phyloP scores from a whole-genome alignment of 2,329 filamentous ascomycete genomes.

The Neofusicoccum sp. region DNA sequence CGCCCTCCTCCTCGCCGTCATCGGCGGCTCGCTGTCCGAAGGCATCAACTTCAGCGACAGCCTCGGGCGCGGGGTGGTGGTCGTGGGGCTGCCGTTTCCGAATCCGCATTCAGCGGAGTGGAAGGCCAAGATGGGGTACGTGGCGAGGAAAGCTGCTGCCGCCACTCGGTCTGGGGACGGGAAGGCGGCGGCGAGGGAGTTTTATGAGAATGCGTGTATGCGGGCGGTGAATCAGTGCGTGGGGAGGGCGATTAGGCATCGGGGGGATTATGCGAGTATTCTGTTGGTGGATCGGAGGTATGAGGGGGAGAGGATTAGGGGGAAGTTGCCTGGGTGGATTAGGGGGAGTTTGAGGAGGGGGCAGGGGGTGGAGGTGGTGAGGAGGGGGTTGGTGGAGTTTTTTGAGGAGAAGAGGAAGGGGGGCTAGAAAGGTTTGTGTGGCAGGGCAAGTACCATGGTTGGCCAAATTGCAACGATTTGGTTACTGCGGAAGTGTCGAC shows the following conservation, averaged over 20 bases:
- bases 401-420: constrained; percentile 35
- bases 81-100: constrained; percentile 91
- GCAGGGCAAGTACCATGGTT: too few species aligned
- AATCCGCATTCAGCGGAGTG: constrained; percentile 89
- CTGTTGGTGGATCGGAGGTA: constrained; percentile 83
- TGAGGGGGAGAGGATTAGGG: constrained; percentile 68
- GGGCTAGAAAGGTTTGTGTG: constrained; percentile 49
- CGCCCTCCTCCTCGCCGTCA: constrained; percentile 83
- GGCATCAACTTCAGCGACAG: constrained; percentile 97
- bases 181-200: constrained; percentile 65
- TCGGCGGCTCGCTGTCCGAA: constrained; percentile 93
- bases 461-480: too few species aligned
- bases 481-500: too few species aligned
- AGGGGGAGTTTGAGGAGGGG: constrained; percentile 60
- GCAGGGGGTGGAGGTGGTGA: constrained; percentile 50
- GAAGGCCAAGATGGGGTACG: constrained; percentile 87
- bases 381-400: constrained; percentile 37
- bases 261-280: constrained; percentile 86
- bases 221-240: constrained; percentile 96
- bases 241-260: constrained; percentile 86
- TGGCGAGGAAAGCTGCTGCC: constrained; percentile 63
- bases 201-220: constrained; percentile 96
- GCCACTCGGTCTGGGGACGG: constrained; percentile 40
- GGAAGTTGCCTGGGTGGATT: constrained; percentile 90
- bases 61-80: constrained; percentile 84